Evolutionary conservation across 2,329 filamentous ascomycete species (phyloP).

Genomic region (Drechslera avenae): DNA sequence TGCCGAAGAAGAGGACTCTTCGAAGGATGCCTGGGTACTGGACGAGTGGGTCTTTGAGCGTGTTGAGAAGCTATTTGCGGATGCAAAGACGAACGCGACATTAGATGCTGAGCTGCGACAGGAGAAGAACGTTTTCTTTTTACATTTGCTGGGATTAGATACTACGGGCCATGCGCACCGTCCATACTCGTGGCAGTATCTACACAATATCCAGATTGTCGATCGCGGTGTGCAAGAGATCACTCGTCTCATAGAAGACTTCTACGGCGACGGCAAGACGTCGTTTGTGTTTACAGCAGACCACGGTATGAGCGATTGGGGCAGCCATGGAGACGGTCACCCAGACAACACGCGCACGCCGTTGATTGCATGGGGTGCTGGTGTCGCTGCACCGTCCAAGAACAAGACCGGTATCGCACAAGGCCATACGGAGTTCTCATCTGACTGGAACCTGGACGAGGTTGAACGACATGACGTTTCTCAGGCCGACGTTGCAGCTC

Average conservation of each 20-base stretch:
- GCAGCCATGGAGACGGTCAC: conserved; percentile 97
- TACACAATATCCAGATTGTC: conserved; percentile 92
- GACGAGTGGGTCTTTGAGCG: conserved; percentile 96
- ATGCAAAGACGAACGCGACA: conserved; percentile 77
- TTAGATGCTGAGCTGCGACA: conserved; percentile 74
- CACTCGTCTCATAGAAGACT: conserved; percentile 77
- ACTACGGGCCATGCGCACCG: conserved; percentile 85
- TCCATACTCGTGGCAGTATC: conserved; percentile 93
- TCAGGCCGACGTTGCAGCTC: conserved; percentile 90
- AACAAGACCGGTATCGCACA: conserved; percentile 65
- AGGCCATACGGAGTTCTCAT: conserved; percentile 88
- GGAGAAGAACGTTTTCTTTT: conserved; percentile 91
- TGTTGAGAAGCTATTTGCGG: conserved; percentile 83
- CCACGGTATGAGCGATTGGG: conserved; percentile 99
- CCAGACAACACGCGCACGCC: conserved; percentile 96
- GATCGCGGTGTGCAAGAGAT: conserved; percentile 89
- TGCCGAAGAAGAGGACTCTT: conserved; percentile 88
- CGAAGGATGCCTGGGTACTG: conserved; percentile 75
- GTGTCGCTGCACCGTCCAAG: conserved; percentile 74
- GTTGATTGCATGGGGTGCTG: conserved; percentile 90
- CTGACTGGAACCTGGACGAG: conserved; percentile 82
- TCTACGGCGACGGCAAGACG: conserved; percentile 82
- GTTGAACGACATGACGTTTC: conserved; percentile 87
- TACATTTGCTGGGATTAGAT: conserved; percentile 90
- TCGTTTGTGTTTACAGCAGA: conserved; percentile 97